These are phyloP conservation scores for Withania somnifera DNA, from an alignment of 305 asterid species.

Conservation along the genomic window DNA sequence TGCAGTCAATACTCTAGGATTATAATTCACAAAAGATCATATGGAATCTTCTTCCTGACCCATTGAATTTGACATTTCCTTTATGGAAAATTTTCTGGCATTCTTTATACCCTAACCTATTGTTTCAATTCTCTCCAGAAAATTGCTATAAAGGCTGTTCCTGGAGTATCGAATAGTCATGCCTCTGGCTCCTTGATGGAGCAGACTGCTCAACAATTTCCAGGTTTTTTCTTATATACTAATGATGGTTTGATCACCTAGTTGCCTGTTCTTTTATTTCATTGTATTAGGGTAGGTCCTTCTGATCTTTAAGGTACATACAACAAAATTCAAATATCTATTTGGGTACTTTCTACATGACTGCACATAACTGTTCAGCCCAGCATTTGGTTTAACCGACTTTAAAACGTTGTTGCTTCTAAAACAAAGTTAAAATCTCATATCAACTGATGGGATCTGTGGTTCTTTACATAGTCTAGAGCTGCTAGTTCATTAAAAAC, in stretches of 20 bases:
- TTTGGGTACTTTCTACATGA: neutral
- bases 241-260: neutral
- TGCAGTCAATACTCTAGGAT: neutral
- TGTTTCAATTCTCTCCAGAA: constrained; percentile 26
- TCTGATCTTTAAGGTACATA: neutral
- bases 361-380: neutral
- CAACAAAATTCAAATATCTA: neutral
- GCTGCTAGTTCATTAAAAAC: neutral
- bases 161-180: constrained; percentile 39
- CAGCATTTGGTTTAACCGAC: neutral
- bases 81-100: neutral
- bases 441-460: neutral
- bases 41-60: neutral
- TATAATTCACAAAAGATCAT: neutral
- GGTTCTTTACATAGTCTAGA: neutral
- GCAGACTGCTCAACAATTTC: constrained; percentile 28
- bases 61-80: neutral
- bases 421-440: neutral
- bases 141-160: constrained; percentile 22
- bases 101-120: neutral
- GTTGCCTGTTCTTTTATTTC: neutral
- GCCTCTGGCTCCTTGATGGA: constrained; percentile 37
- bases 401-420: neutral
- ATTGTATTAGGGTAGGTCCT: neutral
- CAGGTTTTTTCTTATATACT: constrained; percentile 44